phyloP scores from a whole-genome alignment of 768 basidiomycete genomes.

The Calocybe cyanea region DNA sequence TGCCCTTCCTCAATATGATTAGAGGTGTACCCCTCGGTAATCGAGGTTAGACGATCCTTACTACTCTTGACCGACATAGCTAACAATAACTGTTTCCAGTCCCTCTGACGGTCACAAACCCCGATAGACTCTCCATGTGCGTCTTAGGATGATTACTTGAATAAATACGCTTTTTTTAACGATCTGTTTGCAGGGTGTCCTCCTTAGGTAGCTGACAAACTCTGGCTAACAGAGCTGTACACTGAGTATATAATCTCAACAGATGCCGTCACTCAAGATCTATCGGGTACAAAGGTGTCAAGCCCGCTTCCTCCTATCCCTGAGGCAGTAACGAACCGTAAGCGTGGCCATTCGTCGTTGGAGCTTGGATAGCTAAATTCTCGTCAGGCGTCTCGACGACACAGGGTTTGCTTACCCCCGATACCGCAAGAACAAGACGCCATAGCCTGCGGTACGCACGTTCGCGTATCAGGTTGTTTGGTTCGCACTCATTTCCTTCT shows the following conservation, averaged over 20 bases:
- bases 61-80: neutral
- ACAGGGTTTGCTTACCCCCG: slow-evolving; percentile 4
- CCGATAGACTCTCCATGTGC: slow-evolving; percentile 38
- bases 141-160: slow-evolving; percentile 14
- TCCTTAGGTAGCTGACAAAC: slow-evolving; percentile 6
- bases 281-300: neutral
- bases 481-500: neutral
- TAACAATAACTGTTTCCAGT: slow-evolving; percentile 22
- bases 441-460: slow-evolving; percentile 9
- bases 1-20: slow-evolving; percentile 45
- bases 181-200: slow-evolving; percentile 8
- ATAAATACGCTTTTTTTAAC: neutral
- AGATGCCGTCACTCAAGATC: neutral
- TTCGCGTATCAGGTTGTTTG: neutral
- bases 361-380: neutral
- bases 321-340: slow-evolving; percentile 4
- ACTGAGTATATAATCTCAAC: neutral
- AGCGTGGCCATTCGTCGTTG: neutral
- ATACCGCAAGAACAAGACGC: slow-evolving; percentile 5
- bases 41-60: slow-evolving; percentile 31
- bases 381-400: neutral
- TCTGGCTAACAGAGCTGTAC: neutral
- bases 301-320: neutral
- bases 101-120: slow-evolving; percentile 35
- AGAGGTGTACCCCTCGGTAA: slow-evolving; percentile 44